phyloP scores from a whole-genome alignment of 257 asterid species.

The Ophiorrhiza pumila region DNA sequence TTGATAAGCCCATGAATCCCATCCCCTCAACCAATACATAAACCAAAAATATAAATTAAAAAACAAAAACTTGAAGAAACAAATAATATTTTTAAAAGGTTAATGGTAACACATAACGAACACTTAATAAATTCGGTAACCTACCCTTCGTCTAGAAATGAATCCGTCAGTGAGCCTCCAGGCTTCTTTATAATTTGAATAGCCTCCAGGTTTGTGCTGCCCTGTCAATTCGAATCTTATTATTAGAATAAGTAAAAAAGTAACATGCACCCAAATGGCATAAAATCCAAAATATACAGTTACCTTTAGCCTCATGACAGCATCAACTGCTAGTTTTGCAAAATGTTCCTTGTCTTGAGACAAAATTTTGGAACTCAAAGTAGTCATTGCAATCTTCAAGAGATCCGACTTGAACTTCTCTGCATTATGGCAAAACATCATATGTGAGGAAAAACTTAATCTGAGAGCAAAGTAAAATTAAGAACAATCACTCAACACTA shows the following conservation, averaged over 20 bases:
- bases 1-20: background rate
- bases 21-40: background rate
- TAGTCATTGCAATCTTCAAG: constrained; percentile 89
- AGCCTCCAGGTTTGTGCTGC: constrained; percentile 87
- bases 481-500: background rate
- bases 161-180: constrained; percentile 83
- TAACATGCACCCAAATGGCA: background rate
- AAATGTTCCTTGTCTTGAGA: constrained; percentile 93
- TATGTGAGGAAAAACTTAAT: background rate
- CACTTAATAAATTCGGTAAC: constrained; percentile 4
- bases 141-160: constrained; percentile 89
- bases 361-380: constrained; percentile 88
- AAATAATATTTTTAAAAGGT: background rate
- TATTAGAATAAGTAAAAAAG: constrained; percentile 5
- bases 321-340: constrained; percentile 81
- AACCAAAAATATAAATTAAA: background rate
- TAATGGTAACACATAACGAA: background rate
- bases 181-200: constrained; percentile 93
- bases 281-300: constrained; percentile 11
- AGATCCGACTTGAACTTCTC: constrained; percentile 69
- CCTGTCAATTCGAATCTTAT: constrained; percentile 48
- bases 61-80: background rate
- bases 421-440: constrained; percentile 21
- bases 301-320: constrained; percentile 91
- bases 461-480: background rate